Base-by-base conservation (phyloP, 345 rosid genomes). In the Dipteronia dyeriana region DNA sequence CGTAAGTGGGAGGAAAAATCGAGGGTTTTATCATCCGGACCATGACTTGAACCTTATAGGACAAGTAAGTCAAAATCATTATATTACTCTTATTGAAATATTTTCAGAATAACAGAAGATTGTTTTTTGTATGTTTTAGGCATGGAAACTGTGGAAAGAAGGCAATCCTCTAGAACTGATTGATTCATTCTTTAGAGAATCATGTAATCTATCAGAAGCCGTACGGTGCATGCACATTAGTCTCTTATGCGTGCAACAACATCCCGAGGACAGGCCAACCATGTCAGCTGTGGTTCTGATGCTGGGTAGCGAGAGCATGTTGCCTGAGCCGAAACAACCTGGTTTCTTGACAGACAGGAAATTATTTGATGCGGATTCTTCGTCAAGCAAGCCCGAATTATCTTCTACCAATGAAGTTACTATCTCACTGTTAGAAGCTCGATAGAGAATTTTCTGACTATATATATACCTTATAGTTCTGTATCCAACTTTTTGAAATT, bases 271-370 rank as follows among this genome's bases (percentile, higher is more conserved):
- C 71, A 80, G 89, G 76, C 89, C 89, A 17, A 80, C 59, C 70
- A 83, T 88, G 87, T 51, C 85, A 17, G 56, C 82, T 0, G 88
- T 83, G 53, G 80, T 81, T n/a, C 79, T 88, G 69, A 86, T 86
- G 89, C 66, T 88, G 76, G 78, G 85, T 1, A 79, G 89, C 7
- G 85, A 88, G 23, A 70, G n/a, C 68, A 8, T 60, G 11, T 56
- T 87, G 84, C 87, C 84, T 1, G 53, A 74, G 0, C 89, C 88
- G 0, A 83, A 83, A 59, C 78, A 81, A 75, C 89, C 90, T 0
- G 87, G 88, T n/a, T 87, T 87, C 71, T 79, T 82, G 51, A 61
- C 68, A 0, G 81, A 82, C 39, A 80, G 75, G 56, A 77, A 73
- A 20, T 19, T 67, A 2, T 6, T 47, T 9, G 83, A 81, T 61